Evolutionary conservation across 192 early-diverging fungal species (phyloP).

Genomic region (Phlyctochytrium planicorne): DNA sequence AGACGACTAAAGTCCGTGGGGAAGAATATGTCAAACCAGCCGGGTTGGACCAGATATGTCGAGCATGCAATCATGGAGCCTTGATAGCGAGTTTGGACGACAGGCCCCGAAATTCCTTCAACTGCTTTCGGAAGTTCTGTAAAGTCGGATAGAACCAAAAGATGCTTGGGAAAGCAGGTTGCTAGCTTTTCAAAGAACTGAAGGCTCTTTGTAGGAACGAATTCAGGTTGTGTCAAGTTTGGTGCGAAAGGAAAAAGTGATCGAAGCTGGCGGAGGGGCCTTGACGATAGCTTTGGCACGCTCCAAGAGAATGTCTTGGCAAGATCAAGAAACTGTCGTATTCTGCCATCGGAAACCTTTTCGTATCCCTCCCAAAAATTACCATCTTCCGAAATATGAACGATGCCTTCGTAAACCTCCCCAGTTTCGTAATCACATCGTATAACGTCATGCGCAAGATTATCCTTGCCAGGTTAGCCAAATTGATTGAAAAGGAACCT

Average conservation of each 20-base stretch:
- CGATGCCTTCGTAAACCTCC: constrained; percentile 77
- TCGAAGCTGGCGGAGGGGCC: constrained; percentile 54
- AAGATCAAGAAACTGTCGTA: constrained; percentile 65
- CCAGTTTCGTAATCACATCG: constrained; percentile 76
- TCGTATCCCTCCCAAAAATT: constrained; percentile 88
- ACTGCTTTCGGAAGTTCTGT: constrained; percentile 79
- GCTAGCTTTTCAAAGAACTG: constrained; percentile 74
- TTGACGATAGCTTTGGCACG: constrained; percentile 52
- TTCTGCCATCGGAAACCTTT: constrained; percentile 72
- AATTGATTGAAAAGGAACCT: constrained; percentile 22
- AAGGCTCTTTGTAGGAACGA: constrained; percentile 79
- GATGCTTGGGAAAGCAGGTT: constrained; percentile 80
- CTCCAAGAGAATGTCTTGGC: constrained; percentile 60
- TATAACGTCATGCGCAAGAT: constrained; percentile 94
- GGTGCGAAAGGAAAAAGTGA: constrained; percentile 75
- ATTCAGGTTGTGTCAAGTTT: constrained; percentile 84
- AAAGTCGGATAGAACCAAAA: constrained; percentile 90
- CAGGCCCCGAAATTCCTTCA: constrained; percentile 79
- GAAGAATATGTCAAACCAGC: constrained; percentile 99
- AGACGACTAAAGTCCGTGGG: constrained; percentile 94
- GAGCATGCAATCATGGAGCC: constrained; percentile 91
- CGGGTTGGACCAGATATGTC: constrained; percentile 95
- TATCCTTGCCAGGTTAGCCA: constrained; percentile 66
- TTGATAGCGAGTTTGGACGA: constrained; percentile 90
- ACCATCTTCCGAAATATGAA: constrained; percentile 76